Evolutionary conservation across 1,139 yeast species (phyloP).

Genomic region (Geotrichum klebahnii): DNA sequence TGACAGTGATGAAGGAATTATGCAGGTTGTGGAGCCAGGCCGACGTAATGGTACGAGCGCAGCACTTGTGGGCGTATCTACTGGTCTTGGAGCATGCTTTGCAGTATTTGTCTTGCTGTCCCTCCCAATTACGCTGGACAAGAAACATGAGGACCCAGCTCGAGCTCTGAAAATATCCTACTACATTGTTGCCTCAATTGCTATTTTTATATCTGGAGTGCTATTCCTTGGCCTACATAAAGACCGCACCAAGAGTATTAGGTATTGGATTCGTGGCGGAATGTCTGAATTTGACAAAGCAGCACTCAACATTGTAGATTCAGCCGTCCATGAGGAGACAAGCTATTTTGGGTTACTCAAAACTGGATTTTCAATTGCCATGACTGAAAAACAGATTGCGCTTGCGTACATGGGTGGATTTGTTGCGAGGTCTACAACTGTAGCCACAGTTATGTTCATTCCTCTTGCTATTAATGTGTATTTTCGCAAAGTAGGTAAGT

Average conservation of each 20-base stretch:
- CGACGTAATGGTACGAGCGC: conserved; percentile 51
- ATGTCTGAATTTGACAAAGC: conserved; percentile 35
- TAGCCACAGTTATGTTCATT: conserved; percentile 56
- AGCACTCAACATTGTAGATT: conserved; percentile 29
- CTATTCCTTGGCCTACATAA: conserved; percentile 50
- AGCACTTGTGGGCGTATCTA: conserved; percentile 57
- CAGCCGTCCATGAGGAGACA: conserved; percentile 11
- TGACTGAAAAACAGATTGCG: conserved; percentile 38
- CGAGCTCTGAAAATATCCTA: conserved; percentile 50
- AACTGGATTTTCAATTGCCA: conserved; percentile 47
- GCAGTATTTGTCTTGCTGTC: conserved; percentile 69
- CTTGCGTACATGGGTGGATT: conserved; percentile 61
- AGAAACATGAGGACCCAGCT: conserved; percentile 42
- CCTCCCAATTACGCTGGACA: conserved; percentile 57
- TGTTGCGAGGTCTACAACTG: conserved; percentile 62
- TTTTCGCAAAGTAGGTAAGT: conserved; percentile 39
- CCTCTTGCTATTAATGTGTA: conserved; percentile 61
- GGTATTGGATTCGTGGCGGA: conserved; percentile 30
- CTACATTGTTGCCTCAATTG: conserved; percentile 46
- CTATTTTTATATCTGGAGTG: conserved; percentile 43
- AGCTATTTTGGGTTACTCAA: conserved; percentile 43
- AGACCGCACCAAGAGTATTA: conserved; percentile 38
- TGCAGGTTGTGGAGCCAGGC: conserved; percentile 22
- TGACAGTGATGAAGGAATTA: conserved; percentile 12
- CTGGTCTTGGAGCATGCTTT: conserved; percentile 62